Percentiles rank a stretch among this genome's conserved stretches.
Evolutionary conservation across 129 eudicot species (phyloP).

Genomic region (Artemisia argyi): DNA sequence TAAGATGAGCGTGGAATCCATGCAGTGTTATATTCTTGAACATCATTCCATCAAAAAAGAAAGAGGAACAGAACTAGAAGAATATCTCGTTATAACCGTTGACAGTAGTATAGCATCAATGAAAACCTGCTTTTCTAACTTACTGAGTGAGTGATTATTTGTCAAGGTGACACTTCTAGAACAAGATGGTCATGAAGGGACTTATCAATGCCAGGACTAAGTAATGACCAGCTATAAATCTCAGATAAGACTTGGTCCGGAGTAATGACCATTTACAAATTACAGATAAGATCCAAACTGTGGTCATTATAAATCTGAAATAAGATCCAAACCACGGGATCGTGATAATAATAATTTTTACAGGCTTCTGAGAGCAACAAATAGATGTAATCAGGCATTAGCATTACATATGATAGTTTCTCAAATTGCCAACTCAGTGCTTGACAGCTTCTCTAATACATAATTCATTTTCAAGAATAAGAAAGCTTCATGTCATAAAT

Average conservation of each 20-base stretch:
- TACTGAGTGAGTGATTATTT: not conserved
- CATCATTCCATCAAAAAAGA: slow-evolving; percentile 4
- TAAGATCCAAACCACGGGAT: slow-evolving; percentile 9
- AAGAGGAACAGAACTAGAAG: not conserved
- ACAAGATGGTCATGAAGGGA: not conserved
- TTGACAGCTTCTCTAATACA: not conserved
- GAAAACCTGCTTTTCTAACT: too few species aligned
- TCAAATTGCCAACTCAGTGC: slow-evolving; percentile 12
- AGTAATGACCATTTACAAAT: too few species aligned
- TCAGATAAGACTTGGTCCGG: too few species aligned
- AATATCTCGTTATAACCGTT: too few species aligned
- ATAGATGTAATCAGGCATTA: slow-evolving; percentile 4
- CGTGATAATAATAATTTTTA: not conserved
- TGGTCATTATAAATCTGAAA: not conserved
- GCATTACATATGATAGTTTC: slow-evolving; percentile 1
- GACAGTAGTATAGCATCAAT: too few species aligned
- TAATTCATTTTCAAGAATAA: slow-evolving; percentile 4
- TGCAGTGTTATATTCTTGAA: not conserved
- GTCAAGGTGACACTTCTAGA: slow-evolving; percentile 1
- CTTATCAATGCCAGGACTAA: slow-evolving; percentile 5
- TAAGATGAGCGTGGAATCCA: not conserved
- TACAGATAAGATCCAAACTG: too few species aligned
- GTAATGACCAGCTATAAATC: too few species aligned
- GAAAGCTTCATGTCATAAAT: not conserved
- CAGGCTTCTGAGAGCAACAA: slow-evolving; percentile 4